Conservation (phyloP, 371 early-diverging fungal species). For the Mucor saturninus region DNA sequence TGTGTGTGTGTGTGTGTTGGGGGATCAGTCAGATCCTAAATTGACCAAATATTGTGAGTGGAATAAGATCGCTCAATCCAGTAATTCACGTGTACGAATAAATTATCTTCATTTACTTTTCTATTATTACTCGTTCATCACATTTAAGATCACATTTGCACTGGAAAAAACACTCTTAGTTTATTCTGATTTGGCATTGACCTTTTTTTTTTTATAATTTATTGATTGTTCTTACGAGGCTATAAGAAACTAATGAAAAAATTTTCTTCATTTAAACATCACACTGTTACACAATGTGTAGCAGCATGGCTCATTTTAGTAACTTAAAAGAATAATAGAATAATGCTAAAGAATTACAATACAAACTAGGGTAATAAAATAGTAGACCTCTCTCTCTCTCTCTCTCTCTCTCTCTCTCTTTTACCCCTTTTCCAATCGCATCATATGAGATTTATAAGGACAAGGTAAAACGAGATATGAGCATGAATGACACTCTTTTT, state of each 20-base stretch:
- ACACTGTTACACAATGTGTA: constrained; percentile 13
- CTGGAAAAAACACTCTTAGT: too few species aligned
- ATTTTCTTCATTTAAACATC: not conserved
- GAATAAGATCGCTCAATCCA: not conserved
- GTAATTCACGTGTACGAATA: constrained; percentile 1
- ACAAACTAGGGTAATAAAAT: not conserved
- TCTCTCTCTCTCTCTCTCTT: too few species aligned
- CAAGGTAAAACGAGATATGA: not conserved
- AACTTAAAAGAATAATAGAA: constrained; percentile 15
- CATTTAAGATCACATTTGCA: too few species aligned
- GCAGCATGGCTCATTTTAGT: constrained; percentile 17
- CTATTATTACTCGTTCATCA: too few species aligned
- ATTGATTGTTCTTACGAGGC: not conserved
- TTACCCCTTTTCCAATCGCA: not conserved
- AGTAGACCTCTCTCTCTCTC: too few species aligned
- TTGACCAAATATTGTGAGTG: not conserved
- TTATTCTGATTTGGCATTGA: too few species aligned
- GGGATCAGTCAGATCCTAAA: constrained; percentile 1
- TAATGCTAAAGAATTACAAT: not conserved
- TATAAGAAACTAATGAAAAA: too few species aligned
- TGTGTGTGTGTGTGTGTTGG: not conserved
- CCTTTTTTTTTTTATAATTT: not conserved
- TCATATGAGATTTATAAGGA: not conserved
- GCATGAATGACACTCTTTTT: too few species aligned
- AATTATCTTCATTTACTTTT: not conserved